Evolutionary conservation across 1,139 yeast genomes (phyloP).

Genomic region (Yamadazyma kanchanaburiensis): DNA sequence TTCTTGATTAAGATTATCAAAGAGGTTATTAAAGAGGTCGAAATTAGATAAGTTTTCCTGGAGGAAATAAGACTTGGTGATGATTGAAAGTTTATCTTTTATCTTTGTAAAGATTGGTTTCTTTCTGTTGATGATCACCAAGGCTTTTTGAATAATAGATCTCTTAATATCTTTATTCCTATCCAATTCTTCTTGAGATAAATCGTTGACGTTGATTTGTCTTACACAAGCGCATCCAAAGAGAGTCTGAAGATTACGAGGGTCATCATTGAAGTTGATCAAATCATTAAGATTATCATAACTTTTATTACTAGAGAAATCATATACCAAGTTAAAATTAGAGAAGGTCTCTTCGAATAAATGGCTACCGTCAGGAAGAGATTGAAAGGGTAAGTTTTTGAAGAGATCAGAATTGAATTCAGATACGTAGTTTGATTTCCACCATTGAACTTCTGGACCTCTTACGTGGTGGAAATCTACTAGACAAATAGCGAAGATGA

Average conservation of each 20-base stretch:
- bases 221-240: conserved; percentile 95
- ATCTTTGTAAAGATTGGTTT: conserved; percentile 88
- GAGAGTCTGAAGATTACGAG: conserved; percentile 60
- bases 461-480: conserved; percentile 92
- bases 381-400: conserved; percentile 92
- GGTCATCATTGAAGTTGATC: conserved; percentile 41
- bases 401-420: conserved; percentile 50
- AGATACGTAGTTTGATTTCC: conserved; percentile 65
- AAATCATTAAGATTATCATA: conserved; percentile 44
- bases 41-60: conserved; percentile 77
- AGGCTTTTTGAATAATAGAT: conserved; percentile 86
- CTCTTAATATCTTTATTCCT: conserved; percentile 68
- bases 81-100: conserved; percentile 84
- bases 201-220: conserved; percentile 66
- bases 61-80: conserved; percentile 80
- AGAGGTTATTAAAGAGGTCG: conserved; percentile 63
- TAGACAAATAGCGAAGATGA: conserved; percentile 79
- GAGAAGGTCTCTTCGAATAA: conserved; percentile 89
- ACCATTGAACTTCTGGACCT: conserved; percentile 95
- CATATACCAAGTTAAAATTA: conserved; percentile 82
- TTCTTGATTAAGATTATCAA: conserved; percentile 59
- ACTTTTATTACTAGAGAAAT: conserved; percentile 48
- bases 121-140: conserved; percentile 75
- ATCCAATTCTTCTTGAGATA: conserved; percentile 43
- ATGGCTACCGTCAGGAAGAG: conserved; percentile 95